phyloP scores from a whole-genome alignment of 257 asterid genomes.

The Capsicum pubescens region DNA sequence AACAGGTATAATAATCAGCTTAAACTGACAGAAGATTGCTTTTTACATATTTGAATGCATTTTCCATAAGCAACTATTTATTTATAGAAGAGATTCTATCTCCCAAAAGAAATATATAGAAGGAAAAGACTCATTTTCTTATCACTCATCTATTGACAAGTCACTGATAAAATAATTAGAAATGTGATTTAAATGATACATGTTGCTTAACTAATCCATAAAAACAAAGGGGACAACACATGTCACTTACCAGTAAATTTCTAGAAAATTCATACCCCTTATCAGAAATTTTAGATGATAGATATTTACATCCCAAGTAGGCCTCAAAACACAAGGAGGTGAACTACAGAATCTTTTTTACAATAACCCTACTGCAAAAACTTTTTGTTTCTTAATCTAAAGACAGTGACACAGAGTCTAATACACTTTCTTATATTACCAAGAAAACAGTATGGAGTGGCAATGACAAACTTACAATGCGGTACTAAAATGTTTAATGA shows the following conservation, averaged over 20 bases:
- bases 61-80: neutral
- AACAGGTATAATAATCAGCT: neutral
- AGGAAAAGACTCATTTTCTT: neutral
- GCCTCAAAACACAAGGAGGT: constrained; percentile 9
- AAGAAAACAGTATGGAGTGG: neutral
- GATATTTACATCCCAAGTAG: neutral
- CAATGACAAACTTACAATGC: neutral
- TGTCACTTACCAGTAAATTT: neutral
- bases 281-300: neutral
- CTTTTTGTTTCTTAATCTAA: neutral
- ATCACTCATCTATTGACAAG: neutral
- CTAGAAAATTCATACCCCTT: neutral
- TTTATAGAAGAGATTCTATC: neutral
- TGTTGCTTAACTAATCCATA: neutral
- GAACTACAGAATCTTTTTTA: neutral
- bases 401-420: neutral
- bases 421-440: neutral
- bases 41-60: neutral
- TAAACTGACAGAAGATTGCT: neutral
- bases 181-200: neutral
- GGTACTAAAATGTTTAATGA: neutral
- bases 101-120: too few species aligned
- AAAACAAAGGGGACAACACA: neutral
- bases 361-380: neutral
- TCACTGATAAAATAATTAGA: neutral